Base-by-base conservation (phyloP, 2,329 filamentous ascomycete species). In the Aspergillus sp. region DNA sequence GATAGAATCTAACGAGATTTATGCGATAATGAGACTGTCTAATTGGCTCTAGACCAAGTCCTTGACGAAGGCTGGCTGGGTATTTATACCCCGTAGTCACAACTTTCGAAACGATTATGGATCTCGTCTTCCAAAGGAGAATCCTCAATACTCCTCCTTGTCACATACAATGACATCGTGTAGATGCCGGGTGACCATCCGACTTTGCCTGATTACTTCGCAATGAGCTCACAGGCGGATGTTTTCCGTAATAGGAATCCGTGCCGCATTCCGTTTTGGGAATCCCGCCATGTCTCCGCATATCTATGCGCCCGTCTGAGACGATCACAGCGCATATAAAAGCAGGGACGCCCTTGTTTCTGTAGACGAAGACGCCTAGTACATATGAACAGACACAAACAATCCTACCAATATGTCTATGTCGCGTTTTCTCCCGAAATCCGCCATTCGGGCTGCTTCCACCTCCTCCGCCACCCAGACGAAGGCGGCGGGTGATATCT, bases 401-500 rank as follows among this genome's bases (percentile, higher is more conserved):
- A 47, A 3, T 23, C 20, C 13, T 48, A 6, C 19, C 20, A 61
- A n/a, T 5, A 69, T 68, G 66, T 54, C 64, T 1, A 58, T 68
- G 48, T 68, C 66, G 46, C 64, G 54, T 49, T 36, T 69, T 34
- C 58, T 71, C 11, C 60, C 67, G 14, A 66, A 60, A 48, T 53
- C 61, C 2, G 56, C 64, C 50, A 51, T 60, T 34, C 64, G 68
- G 7, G 63, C 66, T n/a, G 67, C 64, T 29, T 66, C 67, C 9
- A 67, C 67, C 3, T 60, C 69, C n/a, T 58, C 63, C 20, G 47
- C 66, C 14, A 58, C 68, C 10, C 66, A 68, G 32, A 63, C 67
- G 29, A 77, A 77, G 58, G 70, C 72, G 11, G 70, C 69, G 2
- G 74, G 75, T 25, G 76, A 78, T 58, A 78, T 78, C 49, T 77